A percentile compares a stretch with the other conserved stretches of the same genome.
phyloP scores from a whole-genome alignment of 2,329 filamentous ascomycete genomes.

The Verruconis gallopava region DNA sequence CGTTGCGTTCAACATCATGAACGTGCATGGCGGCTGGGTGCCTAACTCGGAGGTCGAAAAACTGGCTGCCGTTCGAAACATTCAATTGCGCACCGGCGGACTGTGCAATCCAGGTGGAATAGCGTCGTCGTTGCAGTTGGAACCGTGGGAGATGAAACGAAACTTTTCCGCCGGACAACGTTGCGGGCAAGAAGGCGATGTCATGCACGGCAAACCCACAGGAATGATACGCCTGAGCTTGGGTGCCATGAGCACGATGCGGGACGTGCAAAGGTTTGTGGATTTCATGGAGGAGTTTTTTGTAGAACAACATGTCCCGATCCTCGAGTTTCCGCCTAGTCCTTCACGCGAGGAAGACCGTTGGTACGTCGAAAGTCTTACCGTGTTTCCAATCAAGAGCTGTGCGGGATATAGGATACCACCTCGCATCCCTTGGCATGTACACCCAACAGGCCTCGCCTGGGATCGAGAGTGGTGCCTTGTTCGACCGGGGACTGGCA shows the following conservation, averaged over 20 bases:
- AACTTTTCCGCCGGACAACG: slow-evolving; percentile 78
- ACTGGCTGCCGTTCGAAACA: slow-evolving; percentile 60
- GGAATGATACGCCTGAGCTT: slow-evolving; percentile 77
- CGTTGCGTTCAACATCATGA: slow-evolving; percentile 70
- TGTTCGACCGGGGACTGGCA: slow-evolving; percentile 72
- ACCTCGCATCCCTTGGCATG: slow-evolving; percentile 52
- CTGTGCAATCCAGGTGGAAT: slow-evolving; percentile 88
- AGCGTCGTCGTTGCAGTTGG: slow-evolving; percentile 56
- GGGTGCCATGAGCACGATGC: slow-evolving; percentile 73
- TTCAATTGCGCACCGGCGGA: slow-evolving; percentile 78
- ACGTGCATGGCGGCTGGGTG: slow-evolving; percentile 57
- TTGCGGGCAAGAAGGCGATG: slow-evolving; percentile 72
- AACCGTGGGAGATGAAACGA: slow-evolving; percentile 66
- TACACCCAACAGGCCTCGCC: slow-evolving; percentile 67
- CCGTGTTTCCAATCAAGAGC: slow-evolving; percentile 86
- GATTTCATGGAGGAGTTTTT: slow-evolving; percentile 47
- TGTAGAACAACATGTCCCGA: slow-evolving; percentile 17
- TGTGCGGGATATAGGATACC: slow-evolving; percentile 71
- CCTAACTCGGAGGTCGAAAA: slow-evolving; percentile 81
- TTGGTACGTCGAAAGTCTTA: slow-evolving; percentile 30
- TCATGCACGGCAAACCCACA: slow-evolving; percentile 73
- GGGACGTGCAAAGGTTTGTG: slow-evolving; percentile 61
- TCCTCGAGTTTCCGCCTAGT: not conserved
- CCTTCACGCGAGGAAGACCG: slow-evolving; percentile 1
- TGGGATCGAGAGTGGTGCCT: slow-evolving; percentile 98